Base-by-base conservation (phyloP, 225 moss, liverwort and hornwort genomes). In the Neckera pumila region DNA sequence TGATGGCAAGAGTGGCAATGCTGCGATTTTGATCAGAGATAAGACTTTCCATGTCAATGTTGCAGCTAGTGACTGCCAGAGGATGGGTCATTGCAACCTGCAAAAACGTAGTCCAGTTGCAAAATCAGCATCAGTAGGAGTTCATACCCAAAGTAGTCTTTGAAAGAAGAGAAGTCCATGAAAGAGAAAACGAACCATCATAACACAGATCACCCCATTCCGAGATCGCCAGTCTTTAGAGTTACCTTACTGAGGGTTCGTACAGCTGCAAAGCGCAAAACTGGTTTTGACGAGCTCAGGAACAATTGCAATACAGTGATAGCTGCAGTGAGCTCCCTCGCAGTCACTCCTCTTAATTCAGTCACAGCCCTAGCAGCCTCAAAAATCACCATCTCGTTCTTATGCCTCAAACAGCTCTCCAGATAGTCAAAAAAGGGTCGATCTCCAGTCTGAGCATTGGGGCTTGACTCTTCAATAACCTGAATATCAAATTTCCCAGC, bases 361-460 rank as follows among this genome's bases (percentile, higher is more conserved):
- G 94, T 96, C 27, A 96, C 93, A 56, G 95, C 96, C 81, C 93
- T 90, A 64, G 97, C 96, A 89, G 97, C 97, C 94, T 97, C 97
- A 94, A 96, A 96, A 76, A 94, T 91, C 76, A 97, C 97, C 97
- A 97, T 97, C 87, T 97, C 97, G 69, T 94, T 93, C 89, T 98
- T 96, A 40, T 98, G 94, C 75, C 95, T 95, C 80, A 98, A 88
- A 80, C 95, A 95, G 63, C 95, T 91, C 87, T 98, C 97, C 62
- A 98, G 87, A 80, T 93, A 96, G 89, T 95, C 97, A 90, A 94
- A 98, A 83, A 96, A 96, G 40, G 96, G 95, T 88, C 97, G 91
- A 51, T 98, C 97, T 82, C 96, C 95, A 71, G 94, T 91, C 88
- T 94, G 95, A 43, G 93, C 54, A 84, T 93, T 98, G 70, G 93